Base-by-base conservation (phyloP, 176 grass and related monocot species). In the Eleusine indica region DNA sequence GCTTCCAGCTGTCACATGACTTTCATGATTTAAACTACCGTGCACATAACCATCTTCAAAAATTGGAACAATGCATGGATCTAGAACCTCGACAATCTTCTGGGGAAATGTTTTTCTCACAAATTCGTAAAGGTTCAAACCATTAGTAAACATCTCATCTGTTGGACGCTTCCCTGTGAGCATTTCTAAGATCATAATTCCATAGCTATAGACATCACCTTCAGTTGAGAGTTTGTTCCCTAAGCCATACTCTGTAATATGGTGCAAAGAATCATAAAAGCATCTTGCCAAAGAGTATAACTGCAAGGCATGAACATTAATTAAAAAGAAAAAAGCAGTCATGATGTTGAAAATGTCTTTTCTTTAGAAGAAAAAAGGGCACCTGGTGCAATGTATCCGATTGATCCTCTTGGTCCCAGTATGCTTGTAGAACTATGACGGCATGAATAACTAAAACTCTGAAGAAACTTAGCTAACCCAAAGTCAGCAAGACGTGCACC, bases 121-220 rank as follows among this genome's bases (percentile, higher is more conserved):
- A 80, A 57, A 88, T 7, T 70, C 82, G 48, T 85, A 79, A 74
- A 93, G 77, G 68, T 53, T 90, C 14, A 90, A 53, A 52, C 77
- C 88, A 35, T 35, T 35, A 35, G 32, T 83, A 68, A 93, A 90
- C 68, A 85, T 75, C 9, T 79, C 47, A 60, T 93, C 81, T 2
- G 88, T 85, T 61, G 91, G 91, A 29, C 53, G 32, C 72, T 77
- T 89, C 9, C 74, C 84, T 17, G 84, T 92, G 80, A 93, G 71
- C 71, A 93, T 72, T 83, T 93, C 91, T 49, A 93, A 25, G 52
- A 88, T 39, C 16, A 90, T 77, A 46, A 93, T 68, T 56, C 91
- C 91, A 25, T 82, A 90, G 78, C 81, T 90, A 30, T 93, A 93
- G 25, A 93, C 74, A 21, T 93, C 91, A 1, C 77, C 82, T 38